Evolutionary conservation across 2,329 filamentous ascomycete genomes (phyloP).

Genomic region (Cercospora zeina): DNA sequence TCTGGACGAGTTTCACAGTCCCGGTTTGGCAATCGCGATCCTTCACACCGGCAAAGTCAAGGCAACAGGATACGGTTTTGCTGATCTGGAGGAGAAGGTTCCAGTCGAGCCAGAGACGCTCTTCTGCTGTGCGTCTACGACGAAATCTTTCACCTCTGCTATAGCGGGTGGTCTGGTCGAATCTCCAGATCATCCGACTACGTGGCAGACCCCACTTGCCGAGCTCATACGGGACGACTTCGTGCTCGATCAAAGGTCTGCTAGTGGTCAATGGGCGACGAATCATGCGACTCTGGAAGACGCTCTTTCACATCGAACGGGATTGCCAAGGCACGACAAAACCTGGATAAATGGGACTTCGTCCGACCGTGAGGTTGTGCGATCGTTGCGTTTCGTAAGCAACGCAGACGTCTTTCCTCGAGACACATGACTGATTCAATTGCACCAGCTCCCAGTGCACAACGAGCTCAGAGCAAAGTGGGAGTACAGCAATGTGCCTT

Average conservation of each 20-base stretch:
- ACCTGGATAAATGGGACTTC: constrained; percentile 32
- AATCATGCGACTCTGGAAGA: constrained; percentile 40
- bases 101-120: constrained; percentile 34
- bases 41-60: constrained; percentile 24
- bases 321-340: constrained; percentile 40
- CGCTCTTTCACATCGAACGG: constrained; percentile 42
- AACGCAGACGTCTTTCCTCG: background rate
- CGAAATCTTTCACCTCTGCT: constrained; percentile 39
- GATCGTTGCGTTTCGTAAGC: constrained; percentile 47
- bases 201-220: constrained; percentile 43
- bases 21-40: constrained; percentile 29
- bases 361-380: constrained; percentile 43
- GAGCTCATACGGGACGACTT: constrained; percentile 42
- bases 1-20: constrained; percentile 27
- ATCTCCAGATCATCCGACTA: constrained; percentile 33
- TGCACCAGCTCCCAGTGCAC: constrained; percentile 37
- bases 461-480: constrained; percentile 46
- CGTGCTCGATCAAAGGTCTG: constrained; percentile 35
- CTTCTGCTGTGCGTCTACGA: constrained; percentile 36
- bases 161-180: constrained; percentile 33
- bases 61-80: constrained; percentile 24
- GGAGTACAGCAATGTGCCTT: constrained; percentile 59
- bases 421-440: background rate
- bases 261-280: constrained; percentile 30
- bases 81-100: constrained; percentile 13